A percentile compares a stretch with the other conserved stretches of the same genome.
Evolutionary conservation across 352 stramenopile genomes (phyloP).

Genomic region (Globisporangium apiculatum): DNA sequence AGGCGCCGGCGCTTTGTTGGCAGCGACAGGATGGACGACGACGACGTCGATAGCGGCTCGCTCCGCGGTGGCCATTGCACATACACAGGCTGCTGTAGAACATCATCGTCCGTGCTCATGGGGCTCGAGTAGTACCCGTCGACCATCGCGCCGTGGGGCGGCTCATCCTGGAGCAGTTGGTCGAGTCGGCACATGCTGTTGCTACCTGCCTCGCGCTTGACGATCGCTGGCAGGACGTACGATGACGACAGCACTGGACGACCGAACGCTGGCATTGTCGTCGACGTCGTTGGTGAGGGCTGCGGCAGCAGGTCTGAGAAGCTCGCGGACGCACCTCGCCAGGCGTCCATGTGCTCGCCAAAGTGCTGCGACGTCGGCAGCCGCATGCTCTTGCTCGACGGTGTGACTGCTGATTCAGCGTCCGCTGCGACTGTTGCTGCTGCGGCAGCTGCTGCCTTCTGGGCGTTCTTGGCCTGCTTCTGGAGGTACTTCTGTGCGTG

Average conservation of each 20-base stretch:
- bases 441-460: constrained; percentile 29
- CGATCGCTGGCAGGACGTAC: constrained; percentile 6
- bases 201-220: constrained; percentile 4
- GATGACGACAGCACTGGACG: constrained; percentile 7
- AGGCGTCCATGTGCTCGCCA: constrained; percentile 8
- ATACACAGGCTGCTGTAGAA: constrained; percentile 27
- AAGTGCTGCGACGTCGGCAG: constrained; percentile 2
- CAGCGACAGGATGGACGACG: constrained; percentile 1
- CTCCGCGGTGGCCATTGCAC: constrained; percentile 13
- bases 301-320: constrained; percentile 7
- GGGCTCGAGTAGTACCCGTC: constrained; percentile 50
- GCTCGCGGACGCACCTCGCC: constrained; percentile 4
- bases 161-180: constrained; percentile 58
- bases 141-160: constrained; percentile 15
- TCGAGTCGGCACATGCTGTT: constrained; percentile 30
- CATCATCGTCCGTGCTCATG: constrained; percentile 40
- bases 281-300: constrained; percentile 4
- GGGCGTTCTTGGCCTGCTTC: constrained; percentile 63
- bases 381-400: neutral
- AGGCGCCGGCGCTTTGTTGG: constrained; percentile 12
- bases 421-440: constrained; percentile 3
- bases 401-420: neutral
- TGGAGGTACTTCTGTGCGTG: constrained; percentile 97
- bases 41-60: constrained; percentile 6
- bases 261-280: constrained; percentile 13